These are phyloP conservation scores for Dendryphion nanum DNA, from an alignment of 2,329 filamentous ascomycete genomes.

Conservation along the genomic window DNA sequence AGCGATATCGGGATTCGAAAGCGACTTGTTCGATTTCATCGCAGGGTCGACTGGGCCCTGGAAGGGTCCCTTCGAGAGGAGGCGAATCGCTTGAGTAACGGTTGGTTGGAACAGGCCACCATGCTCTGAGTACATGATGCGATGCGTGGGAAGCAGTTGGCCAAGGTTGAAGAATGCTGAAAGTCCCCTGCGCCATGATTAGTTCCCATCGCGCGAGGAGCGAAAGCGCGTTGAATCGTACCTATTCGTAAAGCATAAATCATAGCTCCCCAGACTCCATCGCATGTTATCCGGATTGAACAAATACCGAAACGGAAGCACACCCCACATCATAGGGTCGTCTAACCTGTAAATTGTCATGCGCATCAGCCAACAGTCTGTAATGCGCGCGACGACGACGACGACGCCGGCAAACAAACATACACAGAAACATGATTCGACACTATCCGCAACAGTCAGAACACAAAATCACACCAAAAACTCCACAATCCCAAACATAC, in stretches of 20 bases:
- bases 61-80: conserved; percentile 66
- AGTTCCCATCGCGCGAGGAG: conserved; percentile 6
- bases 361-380: neutral
- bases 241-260: conserved; percentile 91
- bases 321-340: conserved; percentile 92
- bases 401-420: conserved; percentile 44
- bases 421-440: conserved; percentile 90
- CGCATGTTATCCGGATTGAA: conserved; percentile 73
- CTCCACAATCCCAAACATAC: conserved; percentile 43
- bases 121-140: conserved; percentile 70
- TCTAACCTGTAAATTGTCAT: conserved; percentile 64
- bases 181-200: conserved; percentile 53
- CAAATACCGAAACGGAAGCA: conserved; percentile 72
- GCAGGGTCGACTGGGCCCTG: conserved; percentile 22
- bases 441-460: conserved; percentile 51
- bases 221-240: conserved; percentile 44
- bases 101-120: conserved; percentile 91
- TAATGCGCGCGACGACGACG: neutral
- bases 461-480: neutral
- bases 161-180: conserved; percentile 83
- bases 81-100: conserved; percentile 77
- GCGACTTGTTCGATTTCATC: conserved; percentile 20
- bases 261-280: conserved; percentile 89
- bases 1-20: conserved; percentile 33
- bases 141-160: conserved; percentile 88